Evolutionary conservation across 495 filamentous ascomycete species (phyloP), one percentile per base, ranked within the genome.

Genomic region (Hamigera avellanea): DNA sequence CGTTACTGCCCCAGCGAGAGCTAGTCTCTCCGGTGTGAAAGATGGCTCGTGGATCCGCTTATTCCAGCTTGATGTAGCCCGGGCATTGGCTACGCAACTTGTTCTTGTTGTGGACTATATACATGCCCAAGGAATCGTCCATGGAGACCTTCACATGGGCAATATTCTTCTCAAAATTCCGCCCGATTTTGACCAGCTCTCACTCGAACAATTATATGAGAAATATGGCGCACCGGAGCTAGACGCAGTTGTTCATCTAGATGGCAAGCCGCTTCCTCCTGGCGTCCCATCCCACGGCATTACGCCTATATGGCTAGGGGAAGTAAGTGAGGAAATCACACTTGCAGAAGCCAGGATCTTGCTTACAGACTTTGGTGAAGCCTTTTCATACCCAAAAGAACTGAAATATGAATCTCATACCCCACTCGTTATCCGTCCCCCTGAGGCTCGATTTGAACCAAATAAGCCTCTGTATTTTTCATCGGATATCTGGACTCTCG

Each of bases 1-100:
- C 9, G 61, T 66, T 26, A 66, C 54, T 14, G 26, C 1, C 3
- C 54, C 49, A 9, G 57, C 47, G 19, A 50, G 52, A 9, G 38
- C 39, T 29, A 64, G 58, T 34, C 37, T 66, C 16, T 49, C 45
- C 8, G 49, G 47, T 10, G 43, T 42, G 25, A 59, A 53, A 33
- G 37, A 60, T 28, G 48, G 32, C 7, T 61, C 53, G 19, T 56
- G 17, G 32, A 50, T 40, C n/a, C 14, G 51, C 13, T 36, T 63
- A 8, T 66, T 67, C 37, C 52, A 59, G 40, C 36, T 66, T 23
- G 47, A 62, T 8, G 56, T 62, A 15, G 61, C 66, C 14, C 52
- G 66, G 9, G 48, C 61, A 17, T 38, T 67, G 9, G 57, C 56
- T 1, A 61, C 61, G 34, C 61, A 66, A 28, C 56, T 65, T 7